phyloP scores from a whole-genome alignment of 495 filamentous ascomycete species.

The Pyronema omphalodes region DNA sequence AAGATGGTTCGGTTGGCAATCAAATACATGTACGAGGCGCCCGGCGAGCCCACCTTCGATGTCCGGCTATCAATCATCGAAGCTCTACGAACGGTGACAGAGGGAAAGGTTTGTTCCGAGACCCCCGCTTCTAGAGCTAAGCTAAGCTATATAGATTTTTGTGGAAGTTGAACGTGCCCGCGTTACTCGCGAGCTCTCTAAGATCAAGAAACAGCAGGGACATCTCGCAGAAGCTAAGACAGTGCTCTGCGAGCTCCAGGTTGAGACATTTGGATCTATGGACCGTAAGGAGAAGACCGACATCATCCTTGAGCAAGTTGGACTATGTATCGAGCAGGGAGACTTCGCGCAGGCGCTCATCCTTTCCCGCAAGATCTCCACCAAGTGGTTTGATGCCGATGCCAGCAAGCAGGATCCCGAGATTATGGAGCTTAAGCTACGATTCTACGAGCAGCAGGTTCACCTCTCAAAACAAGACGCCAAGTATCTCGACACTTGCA shows the following conservation, averaged over 20 bases:
- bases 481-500: slow-evolving; percentile 93
- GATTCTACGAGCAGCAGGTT: slow-evolving; percentile 94
- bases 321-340: slow-evolving; percentile 80
- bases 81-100: slow-evolving; percentile 85
- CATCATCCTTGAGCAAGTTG: slow-evolving; percentile 91
- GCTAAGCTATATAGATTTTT: slow-evolving; percentile 48
- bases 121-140: background rate
- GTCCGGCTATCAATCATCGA: slow-evolving; percentile 86
- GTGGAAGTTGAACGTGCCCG: slow-evolving; percentile 95
- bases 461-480: slow-evolving; percentile 83
- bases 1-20: slow-evolving; percentile 98
- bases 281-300: slow-evolving; percentile 90
- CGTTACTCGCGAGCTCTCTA: slow-evolving; percentile 79
- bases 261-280: slow-evolving; percentile 98
- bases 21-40: slow-evolving; percentile 65
- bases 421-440: slow-evolving; percentile 87
- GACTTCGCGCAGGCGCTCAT: slow-evolving; percentile 95
- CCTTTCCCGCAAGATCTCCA: slow-evolving; percentile 90
- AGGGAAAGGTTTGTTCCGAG: slow-evolving; percentile 59
- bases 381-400: slow-evolving; percentile 51
- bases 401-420: slow-evolving; percentile 58
- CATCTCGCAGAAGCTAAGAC: slow-evolving; percentile 79
- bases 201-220: slow-evolving; percentile 91
- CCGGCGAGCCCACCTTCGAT: slow-evolving; percentile 42
- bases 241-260: slow-evolving; percentile 89